A percentile compares a stretch with the other conserved stretches of the same genome.
Evolutionary conservation across 176 grass and related monocot species (phyloP).

Genomic region (Hordeum vulgare): MorexV3_pseudomolecules_assembly NC_058520.1:316266-316765

Average conservation of each 20-base stretch:
- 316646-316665: constrained; percentile 71
- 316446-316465: constrained; percentile 98
- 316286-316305: constrained; percentile 13
- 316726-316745: neutral
- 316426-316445: constrained; percentile 63
- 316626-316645: constrained; percentile 76
- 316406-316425: constrained; percentile 84
- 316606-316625: constrained; percentile 92
- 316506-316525: neutral
- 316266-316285: constrained; percentile 77
- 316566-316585: neutral
- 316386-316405: constrained; percentile 82
- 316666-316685: constrained; percentile 91
- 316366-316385: constrained; percentile 93
- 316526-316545: neutral
- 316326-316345: constrained; percentile 6
- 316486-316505: constrained; percentile 94
- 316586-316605: neutral
- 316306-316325: constrained; percentile 6
- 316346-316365: constrained; percentile 91
- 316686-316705: constrained; percentile 27
- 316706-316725: neutral
- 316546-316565: neutral
- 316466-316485: constrained; percentile 97
- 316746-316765: neutral